Evolutionary conservation across 2,329 filamentous ascomycete genomes (phyloP).

Genomic region (Ampelomyces quisqualis): DNA sequence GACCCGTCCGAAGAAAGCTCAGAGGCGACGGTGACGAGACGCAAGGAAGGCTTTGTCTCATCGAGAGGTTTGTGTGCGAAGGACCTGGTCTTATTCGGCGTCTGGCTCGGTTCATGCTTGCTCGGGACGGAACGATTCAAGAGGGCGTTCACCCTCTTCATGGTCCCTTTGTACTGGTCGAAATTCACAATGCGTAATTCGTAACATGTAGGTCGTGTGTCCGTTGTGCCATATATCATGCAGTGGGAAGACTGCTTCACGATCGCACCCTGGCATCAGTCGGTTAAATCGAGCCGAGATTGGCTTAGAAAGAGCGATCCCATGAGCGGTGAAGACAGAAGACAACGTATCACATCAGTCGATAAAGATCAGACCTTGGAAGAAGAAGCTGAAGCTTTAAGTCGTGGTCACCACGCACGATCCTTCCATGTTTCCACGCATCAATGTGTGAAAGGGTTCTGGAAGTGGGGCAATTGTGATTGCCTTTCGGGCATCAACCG

Average conservation of each 20-base stretch:
- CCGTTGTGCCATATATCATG: neutral
- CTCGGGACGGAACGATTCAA: constrained; percentile 2
- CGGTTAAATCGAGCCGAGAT: constrained; percentile 3
- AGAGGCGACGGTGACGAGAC: constrained; percentile 6
- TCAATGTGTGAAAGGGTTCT: too few species aligned
- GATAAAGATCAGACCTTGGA: too few species aligned
- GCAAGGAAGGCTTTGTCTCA: constrained; percentile 2
- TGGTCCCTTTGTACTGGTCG: neutral
- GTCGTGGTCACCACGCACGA: too few species aligned
- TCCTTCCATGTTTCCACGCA: neutral
- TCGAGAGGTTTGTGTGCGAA: constrained; percentile 6
- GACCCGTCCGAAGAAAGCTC: constrained; percentile 3
- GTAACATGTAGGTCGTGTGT: neutral
- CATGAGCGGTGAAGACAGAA: too few species aligned
- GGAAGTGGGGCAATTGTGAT: neutral
- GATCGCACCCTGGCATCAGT: constrained; percentile 1
- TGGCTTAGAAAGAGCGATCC: neutral
- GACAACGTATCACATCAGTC: too few species aligned
- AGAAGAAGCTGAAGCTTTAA: neutral
- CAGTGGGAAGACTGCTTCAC: neutral
- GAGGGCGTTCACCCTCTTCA: constrained; percentile 6
- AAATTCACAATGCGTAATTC: neutral
- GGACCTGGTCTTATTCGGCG: constrained; percentile 1
- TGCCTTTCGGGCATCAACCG: neutral
- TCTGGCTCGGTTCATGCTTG: constrained; percentile 1